These are phyloP conservation scores for Vaccinium darrowii DNA, from an alignment of 148 eudicot genomes.

Conservation along the genomic window DNA sequence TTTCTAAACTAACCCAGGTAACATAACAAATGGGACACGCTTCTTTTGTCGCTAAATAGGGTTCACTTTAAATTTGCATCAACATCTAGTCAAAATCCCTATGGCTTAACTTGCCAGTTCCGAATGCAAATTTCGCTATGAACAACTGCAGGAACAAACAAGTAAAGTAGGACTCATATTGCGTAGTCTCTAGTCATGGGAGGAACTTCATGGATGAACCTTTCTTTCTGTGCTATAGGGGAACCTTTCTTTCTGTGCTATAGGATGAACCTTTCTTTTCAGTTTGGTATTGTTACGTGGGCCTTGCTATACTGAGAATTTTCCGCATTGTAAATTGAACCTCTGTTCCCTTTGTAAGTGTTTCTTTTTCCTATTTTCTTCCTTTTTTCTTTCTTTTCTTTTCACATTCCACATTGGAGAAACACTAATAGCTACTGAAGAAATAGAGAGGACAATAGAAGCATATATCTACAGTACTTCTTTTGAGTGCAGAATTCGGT, in stretches of 20 bases:
- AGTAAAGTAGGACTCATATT: neutral
- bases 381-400: neutral
- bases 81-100: neutral
- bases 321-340: neutral
- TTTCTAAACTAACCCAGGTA: neutral
- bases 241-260: neutral
- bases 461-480: constrained; percentile 25
- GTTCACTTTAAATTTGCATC: neutral
- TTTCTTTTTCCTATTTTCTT: neutral
- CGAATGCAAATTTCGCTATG: neutral
- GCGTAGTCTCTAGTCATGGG: neutral
- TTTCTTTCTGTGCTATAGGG: neutral
- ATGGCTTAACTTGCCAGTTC: neutral
- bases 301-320: neutral
- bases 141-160: neutral
- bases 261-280: neutral
- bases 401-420: neutral
- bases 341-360: neutral
- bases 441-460: neutral
- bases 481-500: constrained; percentile 40
- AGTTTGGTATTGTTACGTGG: neutral
- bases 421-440: neutral
- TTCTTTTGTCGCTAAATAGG: neutral
- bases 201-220: neutral
- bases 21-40: neutral